phyloP scores from a whole-genome alignment of 1,284 basidiomycete species.

The Austroboletus novae-zelandiae region DNA sequence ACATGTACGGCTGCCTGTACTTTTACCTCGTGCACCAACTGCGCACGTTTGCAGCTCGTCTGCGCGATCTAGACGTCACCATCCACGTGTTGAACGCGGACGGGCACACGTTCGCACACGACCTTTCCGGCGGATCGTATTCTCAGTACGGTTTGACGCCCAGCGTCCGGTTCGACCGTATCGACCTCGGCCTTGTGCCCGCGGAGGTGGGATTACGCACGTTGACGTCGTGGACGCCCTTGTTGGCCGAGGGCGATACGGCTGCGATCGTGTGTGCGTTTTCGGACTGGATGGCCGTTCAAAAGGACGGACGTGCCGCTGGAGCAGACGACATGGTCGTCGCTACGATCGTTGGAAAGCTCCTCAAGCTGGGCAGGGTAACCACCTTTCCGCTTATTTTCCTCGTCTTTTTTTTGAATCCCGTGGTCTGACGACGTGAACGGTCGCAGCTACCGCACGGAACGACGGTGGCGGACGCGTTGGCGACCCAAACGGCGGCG shows the following conservation, averaged over 20 bases:
- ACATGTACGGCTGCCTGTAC: slow-evolving; percentile 46
- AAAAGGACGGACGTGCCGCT: slow-evolving; percentile 16
- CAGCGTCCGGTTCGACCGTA: slow-evolving; percentile 37
- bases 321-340: slow-evolving; percentile 9
- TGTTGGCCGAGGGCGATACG: slow-evolving; percentile 25
- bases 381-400: neutral
- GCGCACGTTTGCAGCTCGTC: slow-evolving; percentile 31
- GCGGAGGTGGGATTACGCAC: slow-evolving; percentile 31
- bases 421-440: no score
- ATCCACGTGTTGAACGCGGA: slow-evolving; percentile 31
- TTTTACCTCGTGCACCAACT: slow-evolving; percentile 41
- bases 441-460: slow-evolving; percentile 15
- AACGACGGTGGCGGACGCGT: slow-evolving; percentile 10
- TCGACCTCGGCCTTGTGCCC: slow-evolving; percentile 39
- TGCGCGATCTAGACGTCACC: slow-evolving; percentile 32
- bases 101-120: slow-evolving; percentile 23
- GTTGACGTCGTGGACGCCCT: slow-evolving; percentile 34
- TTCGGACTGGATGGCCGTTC: slow-evolving; percentile 36
- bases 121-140: slow-evolving; percentile 16
- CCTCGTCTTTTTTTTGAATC: no score
- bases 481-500: neutral
- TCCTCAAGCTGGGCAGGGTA: slow-evolving; percentile 24
- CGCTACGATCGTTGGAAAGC: slow-evolving; percentile 12
- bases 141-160: slow-evolving; percentile 20
- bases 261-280: slow-evolving; percentile 39